phyloP scores from a whole-genome alignment of 2,329 filamentous ascomycete genomes.

The Monosporascus sp. region DNA sequence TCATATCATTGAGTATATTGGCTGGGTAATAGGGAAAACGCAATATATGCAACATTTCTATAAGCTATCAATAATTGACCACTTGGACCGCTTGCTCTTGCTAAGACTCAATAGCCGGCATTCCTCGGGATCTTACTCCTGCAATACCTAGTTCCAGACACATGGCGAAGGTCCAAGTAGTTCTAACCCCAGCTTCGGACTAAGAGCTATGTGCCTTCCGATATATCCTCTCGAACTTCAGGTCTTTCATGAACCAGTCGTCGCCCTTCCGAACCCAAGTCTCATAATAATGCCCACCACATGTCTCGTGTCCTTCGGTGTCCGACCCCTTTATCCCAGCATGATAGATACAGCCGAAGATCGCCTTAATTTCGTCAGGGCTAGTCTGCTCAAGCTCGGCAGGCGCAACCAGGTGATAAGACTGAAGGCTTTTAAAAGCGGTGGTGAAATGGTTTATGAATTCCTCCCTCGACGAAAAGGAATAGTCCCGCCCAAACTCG shows the following conservation, averaged over 20 bases:
- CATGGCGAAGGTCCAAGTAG: too few species aligned
- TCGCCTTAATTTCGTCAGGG: constrained; percentile 10
- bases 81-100: too few species aligned
- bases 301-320: background rate
- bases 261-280: constrained; percentile 4
- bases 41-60: too few species aligned
- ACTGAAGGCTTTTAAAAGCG: background rate
- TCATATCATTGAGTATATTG: too few species aligned
- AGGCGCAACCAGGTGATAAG: constrained; percentile 3
- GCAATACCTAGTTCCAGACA: too few species aligned
- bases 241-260: constrained; percentile 7
- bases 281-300: constrained; percentile 10
- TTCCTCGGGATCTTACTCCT: too few species aligned
- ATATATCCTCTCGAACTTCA: constrained; percentile 7
- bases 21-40: too few species aligned
- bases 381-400: constrained; percentile 4
- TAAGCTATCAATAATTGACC: too few species aligned
- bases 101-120: too few species aligned
- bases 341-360: constrained; percentile 4
- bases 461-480: constrained; percentile 2
- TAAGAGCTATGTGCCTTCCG: background rate
- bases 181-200: too few species aligned
- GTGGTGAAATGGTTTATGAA: constrained; percentile 3
- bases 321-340: constrained; percentile 1
- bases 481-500: background rate